Evolutionary conservation across 2,329 filamentous ascomycete genomes (phyloP).

Genomic region (Chalaropsis ovoidea): DNA sequence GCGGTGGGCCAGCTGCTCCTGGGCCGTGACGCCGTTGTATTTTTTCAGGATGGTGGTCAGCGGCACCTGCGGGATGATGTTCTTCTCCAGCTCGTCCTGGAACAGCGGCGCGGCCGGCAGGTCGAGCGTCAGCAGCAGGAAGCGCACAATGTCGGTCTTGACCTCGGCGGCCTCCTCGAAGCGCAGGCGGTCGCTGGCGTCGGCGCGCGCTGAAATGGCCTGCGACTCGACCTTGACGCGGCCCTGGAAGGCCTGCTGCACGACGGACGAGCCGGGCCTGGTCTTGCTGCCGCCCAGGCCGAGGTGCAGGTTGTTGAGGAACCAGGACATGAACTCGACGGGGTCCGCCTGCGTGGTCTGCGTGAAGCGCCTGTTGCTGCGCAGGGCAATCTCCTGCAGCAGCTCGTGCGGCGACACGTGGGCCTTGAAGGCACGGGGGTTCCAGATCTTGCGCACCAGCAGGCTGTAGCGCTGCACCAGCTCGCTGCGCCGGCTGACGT

Average conservation of each 20-base stretch:
- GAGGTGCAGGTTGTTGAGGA: constrained; percentile 89
- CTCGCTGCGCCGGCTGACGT: constrained; percentile 62
- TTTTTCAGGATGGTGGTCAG: constrained; percentile 76
- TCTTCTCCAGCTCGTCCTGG: constrained; percentile 86
- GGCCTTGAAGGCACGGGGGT: constrained; percentile 86
- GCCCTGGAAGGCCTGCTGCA: constrained; percentile 91
- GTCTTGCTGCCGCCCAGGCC: constrained; percentile 82
- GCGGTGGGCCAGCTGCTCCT: constrained; percentile 80
- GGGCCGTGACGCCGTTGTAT: constrained; percentile 79
- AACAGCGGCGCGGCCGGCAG: constrained; percentile 86
- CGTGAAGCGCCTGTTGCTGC: constrained; percentile 85
- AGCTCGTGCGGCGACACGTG: constrained; percentile 97
- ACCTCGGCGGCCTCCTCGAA: constrained; percentile 86
- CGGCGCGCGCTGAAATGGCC: constrained; percentile 81
- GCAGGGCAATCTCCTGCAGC: constrained; percentile 83
- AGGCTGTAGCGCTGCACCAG: constrained; percentile 81
- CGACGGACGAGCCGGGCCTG: constrained; percentile 71
- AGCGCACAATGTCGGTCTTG: constrained; percentile 64
- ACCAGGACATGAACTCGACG: constrained; percentile 94
- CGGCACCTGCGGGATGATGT: constrained; percentile 90
- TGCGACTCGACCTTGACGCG: constrained; percentile 87
- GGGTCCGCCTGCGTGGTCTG: constrained; percentile 87
- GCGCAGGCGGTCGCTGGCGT: constrained; percentile 74
- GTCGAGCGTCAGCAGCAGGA: constrained; percentile 86
- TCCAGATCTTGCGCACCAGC: constrained; percentile 94